Evolutionary conservation across 805 yeast species (phyloP).

Genomic region (Pichia rugopelliculosa): DNA sequence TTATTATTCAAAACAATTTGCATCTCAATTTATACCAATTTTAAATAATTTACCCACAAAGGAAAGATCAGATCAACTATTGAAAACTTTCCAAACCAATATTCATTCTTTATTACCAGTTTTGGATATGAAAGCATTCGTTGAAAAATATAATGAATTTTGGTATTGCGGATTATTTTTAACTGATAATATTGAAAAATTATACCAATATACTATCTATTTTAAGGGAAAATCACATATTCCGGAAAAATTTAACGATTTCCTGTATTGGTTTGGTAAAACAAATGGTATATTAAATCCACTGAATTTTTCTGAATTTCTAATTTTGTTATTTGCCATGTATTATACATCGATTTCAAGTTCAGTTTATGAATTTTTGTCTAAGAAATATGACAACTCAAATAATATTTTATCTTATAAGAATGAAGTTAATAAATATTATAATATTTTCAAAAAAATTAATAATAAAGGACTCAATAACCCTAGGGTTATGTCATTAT

Average conservation of each 20-base stretch:
- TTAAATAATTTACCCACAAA: conserved; percentile 34
- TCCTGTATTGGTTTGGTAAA: conserved; percentile 42
- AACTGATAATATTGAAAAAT: conserved; percentile 16
- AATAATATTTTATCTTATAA: conserved; percentile 11
- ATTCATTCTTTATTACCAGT: conserved; percentile 53
- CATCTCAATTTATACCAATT: conserved; percentile 27
- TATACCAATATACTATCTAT: conserved; percentile 14
- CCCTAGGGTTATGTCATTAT: conserved; percentile 20
- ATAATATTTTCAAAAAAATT: conserved; percentile 11
- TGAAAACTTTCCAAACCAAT: conserved; percentile 40
- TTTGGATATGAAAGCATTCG: conserved; percentile 39
- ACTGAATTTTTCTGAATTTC: conserved; percentile 17
- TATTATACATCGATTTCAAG: conserved; percentile 16
- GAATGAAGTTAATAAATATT: conserved; percentile 18
- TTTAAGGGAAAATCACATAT: conserved; percentile 9
- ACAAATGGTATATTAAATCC: conserved; percentile 14
- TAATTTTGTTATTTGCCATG: conserved; percentile 16
- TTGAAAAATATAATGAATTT: conserved; percentile 34
- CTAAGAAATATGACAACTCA: conserved; percentile 6
- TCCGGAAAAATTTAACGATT: conserved; percentile 15
- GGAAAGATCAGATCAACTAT: conserved; percentile 42
- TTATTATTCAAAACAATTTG: conserved; percentile 7
- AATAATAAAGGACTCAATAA: conserved; percentile 16
- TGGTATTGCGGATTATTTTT: conserved; percentile 35
- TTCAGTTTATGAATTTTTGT: conserved; percentile 13